These are phyloP conservation scores for Trametes cubensis DNA, from an alignment of 768 basidiomycete species.

Conservation along the genomic window DNA sequence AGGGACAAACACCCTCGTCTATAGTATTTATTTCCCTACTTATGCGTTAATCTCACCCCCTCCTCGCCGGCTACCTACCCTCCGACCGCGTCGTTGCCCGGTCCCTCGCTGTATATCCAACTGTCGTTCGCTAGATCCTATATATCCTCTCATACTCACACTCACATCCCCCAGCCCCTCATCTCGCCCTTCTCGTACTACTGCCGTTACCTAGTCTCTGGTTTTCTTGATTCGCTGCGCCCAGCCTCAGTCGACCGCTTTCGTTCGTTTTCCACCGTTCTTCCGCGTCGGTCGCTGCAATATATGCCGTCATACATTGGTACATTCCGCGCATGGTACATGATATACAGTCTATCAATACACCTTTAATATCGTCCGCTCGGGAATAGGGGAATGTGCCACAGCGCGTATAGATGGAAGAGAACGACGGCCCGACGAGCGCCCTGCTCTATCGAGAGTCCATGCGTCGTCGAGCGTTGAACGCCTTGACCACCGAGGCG, in stretches of 20 bases:
- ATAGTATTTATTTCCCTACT: constrained; percentile 28
- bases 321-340: constrained; percentile 24
- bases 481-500: constrained; percentile 73
- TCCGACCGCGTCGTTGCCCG: neutral
- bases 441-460: constrained; percentile 40
- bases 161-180: too few relatives aligned
- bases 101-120: constrained; percentile 8
- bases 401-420: neutral
- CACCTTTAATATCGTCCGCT: constrained; percentile 20
- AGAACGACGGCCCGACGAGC: neutral
- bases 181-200: neutral
- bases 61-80: constrained; percentile 7
- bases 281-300: neutral
- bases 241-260: constrained; percentile 8
- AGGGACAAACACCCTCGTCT: constrained; percentile 6
- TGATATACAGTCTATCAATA: constrained; percentile 26
- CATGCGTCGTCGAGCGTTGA: constrained; percentile 76
- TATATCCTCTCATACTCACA: neutral
- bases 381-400: neutral
- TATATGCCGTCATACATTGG: constrained; percentile 17
- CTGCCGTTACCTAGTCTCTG: constrained; percentile 1
- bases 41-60: constrained; percentile 20
- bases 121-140: neutral
- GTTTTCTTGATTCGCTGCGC: constrained; percentile 8
- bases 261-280: constrained; percentile 13